Evolutionary conservation across 1,284 basidiomycete species (phyloP).

Genomic region (Melampsora medusae): DNA sequence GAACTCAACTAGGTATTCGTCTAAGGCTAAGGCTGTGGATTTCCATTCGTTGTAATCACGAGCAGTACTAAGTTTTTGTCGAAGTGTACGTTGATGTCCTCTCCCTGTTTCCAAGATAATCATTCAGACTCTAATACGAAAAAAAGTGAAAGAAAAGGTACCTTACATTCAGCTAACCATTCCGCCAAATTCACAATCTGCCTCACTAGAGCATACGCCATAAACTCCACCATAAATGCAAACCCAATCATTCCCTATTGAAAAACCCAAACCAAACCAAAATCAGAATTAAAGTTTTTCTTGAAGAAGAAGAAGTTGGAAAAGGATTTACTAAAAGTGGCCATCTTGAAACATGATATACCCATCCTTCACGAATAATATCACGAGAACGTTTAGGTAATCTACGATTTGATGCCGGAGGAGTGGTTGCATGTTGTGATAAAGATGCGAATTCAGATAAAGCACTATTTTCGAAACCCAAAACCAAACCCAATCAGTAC

Average conservation of each 20-base stretch:
- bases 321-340: slow-evolving; percentile 69
- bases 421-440: slow-evolving; percentile 9
- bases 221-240: slow-evolving; percentile 81
- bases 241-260: slow-evolving; percentile 72
- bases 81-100: slow-evolving; percentile 72
- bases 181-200: slow-evolving; percentile 92
- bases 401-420: background rate
- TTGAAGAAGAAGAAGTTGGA: background rate
- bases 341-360: slow-evolving; percentile 80
- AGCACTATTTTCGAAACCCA: background rate
- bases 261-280: slow-evolving; percentile 5
- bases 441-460: background rate
- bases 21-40: background rate
- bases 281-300: no score
- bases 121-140: slow-evolving; percentile 27
- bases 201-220: slow-evolving; percentile 75
- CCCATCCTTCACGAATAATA: slow-evolving; percentile 64
- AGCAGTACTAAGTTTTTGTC: background rate
- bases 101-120: slow-evolving; percentile 62
- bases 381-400: slow-evolving; percentile 59
- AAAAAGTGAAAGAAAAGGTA: background rate
- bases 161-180: slow-evolving; percentile 81
- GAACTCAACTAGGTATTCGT: slow-evolving; percentile 1
- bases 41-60: slow-evolving; percentile 14
- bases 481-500: background rate